Conservation (phyloP, 2,329 filamentous ascomycete species). For the Rutstroemia sp. region DNA sequence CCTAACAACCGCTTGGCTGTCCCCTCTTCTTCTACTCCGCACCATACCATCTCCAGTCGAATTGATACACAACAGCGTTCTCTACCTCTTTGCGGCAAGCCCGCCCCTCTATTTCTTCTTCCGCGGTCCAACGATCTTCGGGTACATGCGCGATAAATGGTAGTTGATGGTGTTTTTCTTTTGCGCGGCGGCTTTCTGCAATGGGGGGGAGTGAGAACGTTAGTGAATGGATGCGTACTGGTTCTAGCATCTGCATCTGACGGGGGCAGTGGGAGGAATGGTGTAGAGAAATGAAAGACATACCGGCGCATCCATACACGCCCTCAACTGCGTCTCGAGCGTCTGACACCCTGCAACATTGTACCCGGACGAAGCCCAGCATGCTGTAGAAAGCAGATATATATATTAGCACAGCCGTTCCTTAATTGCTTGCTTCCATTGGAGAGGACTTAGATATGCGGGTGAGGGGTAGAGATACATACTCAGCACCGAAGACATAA, state of each 20-base stretch:
- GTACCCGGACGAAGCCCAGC: constrained; percentile 76
- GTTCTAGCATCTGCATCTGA: too few relatives aligned
- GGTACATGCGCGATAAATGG: constrained; percentile 73
- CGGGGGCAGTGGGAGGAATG: too few relatives aligned
- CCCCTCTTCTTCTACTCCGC: not conserved
- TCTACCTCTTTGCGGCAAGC: not conserved
- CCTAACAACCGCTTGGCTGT: too few relatives aligned
- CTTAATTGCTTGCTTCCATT: too few relatives aligned
- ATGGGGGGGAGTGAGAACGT: not conserved
- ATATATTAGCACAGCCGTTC: not conserved
- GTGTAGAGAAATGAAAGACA: constrained; percentile 24
- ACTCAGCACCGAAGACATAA: constrained; percentile 63
- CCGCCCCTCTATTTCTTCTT: constrained; percentile 47
- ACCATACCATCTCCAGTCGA: not conserved
- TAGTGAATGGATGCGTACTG: not conserved
- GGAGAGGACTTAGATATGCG: too few relatives aligned
- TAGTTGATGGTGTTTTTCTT: constrained; percentile 85
- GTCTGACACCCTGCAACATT: constrained; percentile 51
- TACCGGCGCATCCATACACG: constrained; percentile 77
- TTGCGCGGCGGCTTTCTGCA: constrained; percentile 45
- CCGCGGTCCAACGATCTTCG: constrained; percentile 63
- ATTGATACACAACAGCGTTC: not conserved
- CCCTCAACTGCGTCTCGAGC: constrained; percentile 52
- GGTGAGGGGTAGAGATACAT: constrained; percentile 27
- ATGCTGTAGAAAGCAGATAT: constrained; percentile 45